Conservation (phyloP, 2,329 filamentous ascomycete species). For the Aspergillus hortae region DNA sequence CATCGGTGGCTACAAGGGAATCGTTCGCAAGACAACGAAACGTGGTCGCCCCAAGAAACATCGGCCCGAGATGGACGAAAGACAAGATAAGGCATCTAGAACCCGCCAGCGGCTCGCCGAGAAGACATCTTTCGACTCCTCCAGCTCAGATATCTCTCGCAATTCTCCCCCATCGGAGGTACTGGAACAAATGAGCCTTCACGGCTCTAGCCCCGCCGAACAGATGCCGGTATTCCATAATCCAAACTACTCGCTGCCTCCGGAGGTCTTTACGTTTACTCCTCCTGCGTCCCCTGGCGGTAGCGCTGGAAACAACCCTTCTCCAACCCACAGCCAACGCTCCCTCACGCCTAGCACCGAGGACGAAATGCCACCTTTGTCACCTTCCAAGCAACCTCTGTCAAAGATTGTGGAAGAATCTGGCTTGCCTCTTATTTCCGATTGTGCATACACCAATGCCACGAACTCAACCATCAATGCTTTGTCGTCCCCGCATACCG, state of each 20-base stretch:
- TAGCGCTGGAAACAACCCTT: slow-evolving; percentile 36
- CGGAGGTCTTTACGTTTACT: slow-evolving; percentile 44
- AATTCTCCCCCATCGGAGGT: slow-evolving; percentile 42
- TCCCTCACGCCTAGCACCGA: slow-evolving; percentile 39
- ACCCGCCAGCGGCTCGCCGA: slow-evolving; percentile 45
- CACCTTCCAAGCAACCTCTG: slow-evolving; percentile 28
- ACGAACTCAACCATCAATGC: slow-evolving; percentile 26
- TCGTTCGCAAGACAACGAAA: slow-evolving; percentile 64
- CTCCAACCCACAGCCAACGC: slow-evolving; percentile 31
- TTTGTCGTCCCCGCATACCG: slow-evolving; percentile 36
- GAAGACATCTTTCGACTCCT: slow-evolving; percentile 33
- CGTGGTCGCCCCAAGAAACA: slow-evolving; percentile 64
- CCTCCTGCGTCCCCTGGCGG: slow-evolving; percentile 46
- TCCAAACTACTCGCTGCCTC: slow-evolving; percentile 33
- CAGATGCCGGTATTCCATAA: slow-evolving; percentile 27
- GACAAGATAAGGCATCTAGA: slow-evolving; percentile 54
- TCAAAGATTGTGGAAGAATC: slow-evolving; percentile 30
- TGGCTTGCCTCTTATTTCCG: slow-evolving; percentile 24
- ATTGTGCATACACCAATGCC: slow-evolving; percentile 29
- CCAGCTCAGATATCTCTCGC: slow-evolving; percentile 37
- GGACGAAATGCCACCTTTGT: slow-evolving; percentile 34
- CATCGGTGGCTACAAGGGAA: slow-evolving; percentile 85
- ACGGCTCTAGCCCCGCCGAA: slow-evolving; percentile 31
- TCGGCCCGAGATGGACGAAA: slow-evolving; percentile 56
- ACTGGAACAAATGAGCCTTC: slow-evolving; percentile 39